phyloP scores from a whole-genome alignment of 225 moss, liverwort and hornwort species.

The Anthoceros angustus region DNA sequence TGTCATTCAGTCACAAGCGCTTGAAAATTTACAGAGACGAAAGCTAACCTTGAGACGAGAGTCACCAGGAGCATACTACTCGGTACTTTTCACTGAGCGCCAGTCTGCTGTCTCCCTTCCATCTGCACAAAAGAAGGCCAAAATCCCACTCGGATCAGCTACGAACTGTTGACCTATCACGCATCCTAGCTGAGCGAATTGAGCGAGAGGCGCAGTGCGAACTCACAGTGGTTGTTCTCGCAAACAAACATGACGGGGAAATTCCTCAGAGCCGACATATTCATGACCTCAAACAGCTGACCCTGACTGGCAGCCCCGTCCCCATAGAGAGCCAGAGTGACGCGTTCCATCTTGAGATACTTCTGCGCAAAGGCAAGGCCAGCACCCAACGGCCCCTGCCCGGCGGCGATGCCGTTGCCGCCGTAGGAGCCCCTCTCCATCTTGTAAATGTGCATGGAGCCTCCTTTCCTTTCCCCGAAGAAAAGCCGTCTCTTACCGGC shows the following conservation, averaged over 20 bases:
- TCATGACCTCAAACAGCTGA: conserved; percentile 96
- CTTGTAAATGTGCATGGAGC: conserved; percentile 91
- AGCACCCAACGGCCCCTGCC: conserved; percentile 82
- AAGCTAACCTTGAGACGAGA: too few species aligned
- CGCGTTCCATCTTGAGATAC: conserved; percentile 84
- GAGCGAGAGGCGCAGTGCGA: neutral
- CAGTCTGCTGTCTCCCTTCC: conserved; percentile 97
- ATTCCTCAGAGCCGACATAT: conserved; percentile 87
- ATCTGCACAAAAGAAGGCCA: conserved; percentile 29
- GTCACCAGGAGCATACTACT: too few species aligned
- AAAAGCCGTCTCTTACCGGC: conserved; percentile 58
- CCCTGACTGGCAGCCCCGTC: conserved; percentile 98
- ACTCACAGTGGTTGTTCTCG: conserved; percentile 87
- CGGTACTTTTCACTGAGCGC: conserved; percentile 91
- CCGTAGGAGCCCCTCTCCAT: conserved; percentile 72
- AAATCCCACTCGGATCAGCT: too few species aligned
- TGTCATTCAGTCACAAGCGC: too few species aligned
- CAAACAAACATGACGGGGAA: conserved; percentile 74
- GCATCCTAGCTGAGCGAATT: neutral
- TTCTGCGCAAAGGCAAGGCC: conserved; percentile 95
- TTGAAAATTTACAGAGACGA: too few species aligned
- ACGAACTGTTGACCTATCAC: too few species aligned
- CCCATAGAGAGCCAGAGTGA: conserved; percentile 79
- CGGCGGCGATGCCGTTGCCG: conserved; percentile 94
- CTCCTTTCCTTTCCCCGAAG: conserved; percentile 52